Evolutionary conservation across 202 grass and related monocot species (phyloP), one percentile per base, ranked within the genome.

Genomic region (Setaria italica): DNA sequence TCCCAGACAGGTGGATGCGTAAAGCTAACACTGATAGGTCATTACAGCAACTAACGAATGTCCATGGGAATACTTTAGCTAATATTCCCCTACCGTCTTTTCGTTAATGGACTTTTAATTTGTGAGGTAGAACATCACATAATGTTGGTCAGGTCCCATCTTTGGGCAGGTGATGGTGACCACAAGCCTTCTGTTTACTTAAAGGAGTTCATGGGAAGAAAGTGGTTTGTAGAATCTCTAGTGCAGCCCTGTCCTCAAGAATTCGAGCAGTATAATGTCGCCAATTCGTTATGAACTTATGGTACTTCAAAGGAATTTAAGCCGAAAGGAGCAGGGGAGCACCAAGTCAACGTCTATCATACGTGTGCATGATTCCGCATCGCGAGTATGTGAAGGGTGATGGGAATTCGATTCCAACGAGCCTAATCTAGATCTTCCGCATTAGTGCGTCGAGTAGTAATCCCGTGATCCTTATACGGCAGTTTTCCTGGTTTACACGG

Each of bases 71-170:
- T 76, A 48, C 71, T 74, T 25, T 53, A 32, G 48, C 10, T 53
- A 49, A 59, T 73, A 72, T 82, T 51, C 25, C 77, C 35, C 9
- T 15, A 20, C 20, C 6, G 32, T 34, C 43, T 45, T 39, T 35
- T 19, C 14, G 62, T 53, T 4, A 70, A 17, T 7, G 11, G 9
- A 7, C 17, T 77, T 11, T 43, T 33, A 53, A 78, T 63, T 25
- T 71, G 45, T 72, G 48, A 83, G 86, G 11, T 78, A 45, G 73
- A 88, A 83, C 50, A 56, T 65, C 56, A 56, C 66, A 72, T 42
- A 9, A 63, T 37, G 39, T 68, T 48, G 32, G 29, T 59, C 17
- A 43, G 78, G 49, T 6, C 70, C 70, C 51, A 47, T 64, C 50
- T 7, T 3, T 67, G 25, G 69, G 17, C 50, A 46, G 53, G 35